Evolutionary conservation across 140 eudicot genomes (phyloP).

Genomic region (Oenanthe javanica): DNA sequence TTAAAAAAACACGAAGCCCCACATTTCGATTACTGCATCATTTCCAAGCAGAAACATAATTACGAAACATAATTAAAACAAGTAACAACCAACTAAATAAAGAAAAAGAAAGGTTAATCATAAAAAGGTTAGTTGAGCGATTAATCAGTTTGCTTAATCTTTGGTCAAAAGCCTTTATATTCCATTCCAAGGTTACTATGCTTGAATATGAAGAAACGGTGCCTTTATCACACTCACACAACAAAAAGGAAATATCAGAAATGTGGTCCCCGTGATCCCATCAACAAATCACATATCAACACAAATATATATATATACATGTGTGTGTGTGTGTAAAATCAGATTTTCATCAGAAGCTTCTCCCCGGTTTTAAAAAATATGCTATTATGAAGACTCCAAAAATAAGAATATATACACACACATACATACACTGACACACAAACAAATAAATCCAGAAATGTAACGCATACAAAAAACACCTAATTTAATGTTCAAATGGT

Average conservation of each 20-base stretch:
- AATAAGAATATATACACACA: background rate
- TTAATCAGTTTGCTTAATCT: constrained; percentile 70
- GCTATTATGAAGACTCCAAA: background rate
- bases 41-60: constrained; percentile 21
- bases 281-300: background rate
- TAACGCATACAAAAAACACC: background rate
- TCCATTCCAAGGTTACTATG: constrained; percentile 33
- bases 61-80: background rate
- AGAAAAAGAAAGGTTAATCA: constrained; percentile 3
- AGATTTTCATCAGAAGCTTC: background rate
- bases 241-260: constrained; percentile 29
- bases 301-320: background rate
- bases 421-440: background rate
- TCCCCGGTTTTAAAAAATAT: background rate
- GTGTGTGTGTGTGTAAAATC: no score
- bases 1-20: constrained; percentile 22
- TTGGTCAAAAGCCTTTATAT: constrained; percentile 30
- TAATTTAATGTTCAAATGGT: background rate
- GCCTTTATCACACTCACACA: constrained; percentile 9
- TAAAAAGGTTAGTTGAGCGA: constrained; percentile 56
- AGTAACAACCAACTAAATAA: constrained; percentile 12
- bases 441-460: background rate
- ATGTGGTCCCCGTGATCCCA: constrained; percentile 37
- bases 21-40: constrained; percentile 25
- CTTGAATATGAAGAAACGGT: constrained; percentile 60